phyloP scores from a whole-genome alignment of 2,329 filamentous ascomycete species.

The Aaosphaeria pasadenensis region DNA sequence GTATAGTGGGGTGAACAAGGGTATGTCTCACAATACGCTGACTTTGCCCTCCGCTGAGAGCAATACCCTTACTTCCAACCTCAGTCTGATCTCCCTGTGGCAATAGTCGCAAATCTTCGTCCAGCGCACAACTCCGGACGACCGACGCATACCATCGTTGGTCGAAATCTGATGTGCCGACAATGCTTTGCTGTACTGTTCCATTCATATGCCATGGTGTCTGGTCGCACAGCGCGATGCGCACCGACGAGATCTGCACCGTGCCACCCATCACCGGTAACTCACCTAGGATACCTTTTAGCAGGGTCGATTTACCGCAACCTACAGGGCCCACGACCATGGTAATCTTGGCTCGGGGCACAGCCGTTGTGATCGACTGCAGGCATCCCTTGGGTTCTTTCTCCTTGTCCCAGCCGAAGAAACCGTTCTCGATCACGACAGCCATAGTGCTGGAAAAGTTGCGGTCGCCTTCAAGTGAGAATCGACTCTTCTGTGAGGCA shows the following conservation, averaged over 20 bases:
- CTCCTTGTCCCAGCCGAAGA: conserved; percentile 47
- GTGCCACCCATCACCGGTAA: conserved; percentile 30
- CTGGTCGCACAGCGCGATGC: conserved; percentile 38
- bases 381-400: conserved; percentile 35
- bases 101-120: conserved; percentile 31
- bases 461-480: conserved; percentile 18
- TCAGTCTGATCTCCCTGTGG: conserved; percentile 41
- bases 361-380: conserved; percentile 39
- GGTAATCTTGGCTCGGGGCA: conserved; percentile 44
- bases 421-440: conserved; percentile 43
- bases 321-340: conserved; percentile 52
- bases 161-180: conserved; percentile 33
- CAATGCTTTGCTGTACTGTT: conserved; percentile 37
- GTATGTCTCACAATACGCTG: conserved; percentile 44
- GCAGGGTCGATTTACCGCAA: conserved; percentile 52
- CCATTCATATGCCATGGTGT: conserved; percentile 37
- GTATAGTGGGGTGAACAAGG: conserved; percentile 4
- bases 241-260: conserved; percentile 26
- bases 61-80: conserved; percentile 51
- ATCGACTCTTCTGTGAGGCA: conserved; percentile 20
- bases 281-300: conserved; percentile 33
- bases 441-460: conserved; percentile 20
- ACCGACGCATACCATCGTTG: conserved; percentile 37
- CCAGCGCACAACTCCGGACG: conserved; percentile 30
- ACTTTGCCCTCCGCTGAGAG: conserved; percentile 53